Base-by-base conservation (phyloP, 2,329 filamentous ascomycete genomes). In the Aschersonia sp. region DNA sequence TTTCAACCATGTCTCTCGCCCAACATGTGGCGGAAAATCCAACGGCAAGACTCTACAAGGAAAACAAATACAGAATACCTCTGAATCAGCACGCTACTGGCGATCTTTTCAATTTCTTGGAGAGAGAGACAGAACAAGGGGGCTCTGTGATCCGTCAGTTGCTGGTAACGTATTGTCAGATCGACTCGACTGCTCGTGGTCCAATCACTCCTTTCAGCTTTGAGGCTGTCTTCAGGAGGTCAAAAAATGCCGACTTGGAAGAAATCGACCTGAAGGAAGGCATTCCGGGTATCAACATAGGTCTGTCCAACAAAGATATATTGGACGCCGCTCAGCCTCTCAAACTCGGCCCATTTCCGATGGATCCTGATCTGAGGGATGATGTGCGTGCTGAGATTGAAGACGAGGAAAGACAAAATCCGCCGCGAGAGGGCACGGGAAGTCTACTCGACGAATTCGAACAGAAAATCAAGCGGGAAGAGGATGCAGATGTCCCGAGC, bases 401-500 rank as follows among this genome's bases (percentile, higher is more conserved):
- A 56, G 87, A 95, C 5, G 83, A 92, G 56, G 92, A 98, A 60
- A 70, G 73, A n/a, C 76, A 79, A 47, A 75, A 85, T 47, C 87
- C 87, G 3, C 85, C 88, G 1, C 68, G 68, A 1, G 68, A 77
- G 4, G 89, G 88, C 5, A 77, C 81, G 46, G 68, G 76, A n/a
- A 83, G 80, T 1, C 73, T 97, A 12, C 69, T 94, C 1, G 87
- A 95, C 22, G 86, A 92, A 54, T 94, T 94, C 54, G 90, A 97
- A 54, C 77, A 83, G 47, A 85, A 84, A 60, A 83, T 84, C 44
- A 98, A 98, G 68, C 79, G 84, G 30, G 92, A 95, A 64, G 89
- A 95, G 35, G 84, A 84, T 46, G 83, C 83, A 30, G 92, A 97
- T 59, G 86, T 75, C 0, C 89, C 89, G 2, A 82, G 71, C 44